Percentiles rank a stretch among this genome's conserved stretches.
These are phyloP conservation scores for Coemansia sp. DNA, from an alignment of 192 early-diverging fungal species.

Conservation along the genomic window DNA sequence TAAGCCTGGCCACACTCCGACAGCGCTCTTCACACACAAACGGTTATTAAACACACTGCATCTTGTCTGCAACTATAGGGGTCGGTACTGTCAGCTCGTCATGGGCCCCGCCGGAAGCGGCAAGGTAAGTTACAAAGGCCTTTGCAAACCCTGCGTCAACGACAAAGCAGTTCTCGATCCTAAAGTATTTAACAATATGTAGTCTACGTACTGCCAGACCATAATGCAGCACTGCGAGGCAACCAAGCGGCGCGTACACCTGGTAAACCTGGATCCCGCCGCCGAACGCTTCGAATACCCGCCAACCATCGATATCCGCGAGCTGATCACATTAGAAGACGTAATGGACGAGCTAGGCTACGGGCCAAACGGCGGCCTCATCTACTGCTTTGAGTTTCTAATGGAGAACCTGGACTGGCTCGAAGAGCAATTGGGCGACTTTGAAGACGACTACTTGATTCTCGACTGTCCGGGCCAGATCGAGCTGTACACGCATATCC, in stretches of 20 bases:
- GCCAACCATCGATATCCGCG: conserved; percentile 85
- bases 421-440: conserved; percentile 87
- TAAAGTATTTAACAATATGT: neutral
- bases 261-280: conserved; percentile 97
- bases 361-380: conserved; percentile 95
- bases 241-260: conserved; percentile 77
- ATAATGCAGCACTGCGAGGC: conserved; percentile 93
- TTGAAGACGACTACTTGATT: conserved; percentile 95
- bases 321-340: conserved; percentile 96
- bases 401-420: conserved; percentile 96
- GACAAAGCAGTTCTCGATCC: neutral
- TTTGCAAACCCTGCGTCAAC: neutral
- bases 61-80: conserved; percentile 35
- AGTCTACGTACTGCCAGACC: conserved; percentile 93
- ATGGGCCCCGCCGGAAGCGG: conserved; percentile 96
- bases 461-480: conserved; percentile 98
- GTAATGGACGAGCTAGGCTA: conserved; percentile 97
- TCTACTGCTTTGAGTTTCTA: conserved; percentile 97
- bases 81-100: conserved; percentile 86
- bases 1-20: neutral
- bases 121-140: conserved; percentile 47
- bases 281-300: conserved; percentile 95
- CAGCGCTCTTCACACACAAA: neutral
- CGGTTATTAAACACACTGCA: neutral
- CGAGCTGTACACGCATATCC: conserved; percentile 97